Base-by-base conservation (phyloP, 2,329 filamentous ascomycete genomes). In the Fusarium multiceps region DNA sequence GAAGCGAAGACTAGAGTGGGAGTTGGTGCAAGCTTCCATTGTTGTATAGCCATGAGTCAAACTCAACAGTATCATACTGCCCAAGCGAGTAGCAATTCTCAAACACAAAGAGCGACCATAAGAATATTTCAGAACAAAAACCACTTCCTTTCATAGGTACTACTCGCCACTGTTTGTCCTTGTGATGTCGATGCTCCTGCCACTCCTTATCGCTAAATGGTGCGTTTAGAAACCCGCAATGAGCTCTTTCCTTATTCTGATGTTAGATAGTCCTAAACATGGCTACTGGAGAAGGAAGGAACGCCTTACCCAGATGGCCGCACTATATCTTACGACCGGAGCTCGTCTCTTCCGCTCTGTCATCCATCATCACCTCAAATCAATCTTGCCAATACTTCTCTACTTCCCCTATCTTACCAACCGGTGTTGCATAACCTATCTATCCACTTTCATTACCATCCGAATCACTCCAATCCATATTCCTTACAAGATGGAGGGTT, bases 401-500 rank as follows among this genome's bases (percentile, higher is more conserved):
- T 37, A 21, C 23, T 21, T 28, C 10, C 23, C 50, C 67, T 68
- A 64, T 32, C 28, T 30, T 45, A 13, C 43, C 25, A 32, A 54
- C 14, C 34, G 46, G 20, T 46, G 25, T 23, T 28, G 8, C n/a
- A 59, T 47, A 18, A 64, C 68, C 68, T 71, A 68, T 7, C 40
- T 28, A 7, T 8, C 21, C 42, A 30, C 28, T n/a, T 20, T 49
- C 23, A 37, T 37, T 18, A 30, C 21, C 45, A 48, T 37, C 40
- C 55, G 25, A 60, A 25, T n/a, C 25, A 56, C 56, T 46, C 28
- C 18, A 27, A 21, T n/a, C 28, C n/a, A 14, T 20, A 37, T 16
- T 54, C 21, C 43, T 45, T 25, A 55, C 32, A 55, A 37, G 21
- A 74, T 74, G 64, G 74, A 68, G 74, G 66, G 55, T 43, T 27